These are phyloP conservation scores for Cyclostephanos invisitatus DNA, from an alignment of 108 stramenopile genomes.

Conservation along the genomic window DNA sequence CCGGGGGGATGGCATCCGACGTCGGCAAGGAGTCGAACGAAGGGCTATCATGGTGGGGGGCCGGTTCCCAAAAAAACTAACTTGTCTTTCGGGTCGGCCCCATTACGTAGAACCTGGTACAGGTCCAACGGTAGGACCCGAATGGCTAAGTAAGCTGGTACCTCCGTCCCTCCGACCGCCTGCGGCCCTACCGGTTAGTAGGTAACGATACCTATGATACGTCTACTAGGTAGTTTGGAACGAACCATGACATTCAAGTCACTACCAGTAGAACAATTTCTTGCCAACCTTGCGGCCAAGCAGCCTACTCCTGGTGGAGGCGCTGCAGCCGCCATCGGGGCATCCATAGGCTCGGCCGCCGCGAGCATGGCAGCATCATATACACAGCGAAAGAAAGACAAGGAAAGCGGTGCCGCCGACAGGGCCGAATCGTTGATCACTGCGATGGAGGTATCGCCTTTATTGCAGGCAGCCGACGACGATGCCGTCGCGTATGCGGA, in stretches of 20 bases:
- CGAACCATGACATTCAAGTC: constrained; percentile 39
- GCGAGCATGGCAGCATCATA: constrained; percentile 78
- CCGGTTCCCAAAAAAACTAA: no score
- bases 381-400: constrained; percentile 75
- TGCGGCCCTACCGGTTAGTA: no score
- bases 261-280: constrained; percentile 56
- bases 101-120: no score
- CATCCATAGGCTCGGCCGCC: constrained; percentile 73
- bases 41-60: no score
- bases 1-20: no score
- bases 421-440: constrained; percentile 55
- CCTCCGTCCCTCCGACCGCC: no score
- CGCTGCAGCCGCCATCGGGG: constrained; percentile 74
- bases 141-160: no score
- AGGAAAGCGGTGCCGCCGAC: constrained; percentile 65
- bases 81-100: no score
- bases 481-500: constrained; percentile 74
- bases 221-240: no score
- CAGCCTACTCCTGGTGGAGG: constrained; percentile 84
- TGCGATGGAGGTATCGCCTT: constrained; percentile 44
- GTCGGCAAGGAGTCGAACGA: no score
- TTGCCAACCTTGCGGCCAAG: constrained; percentile 60
- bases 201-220: no score
- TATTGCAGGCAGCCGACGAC: constrained; percentile 64
- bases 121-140: no score